Evolutionary conservation across 257 asterid genomes (phyloP), one percentile per base, ranked within the genome.

Genomic region (Fraxinus excelsior): DNA sequence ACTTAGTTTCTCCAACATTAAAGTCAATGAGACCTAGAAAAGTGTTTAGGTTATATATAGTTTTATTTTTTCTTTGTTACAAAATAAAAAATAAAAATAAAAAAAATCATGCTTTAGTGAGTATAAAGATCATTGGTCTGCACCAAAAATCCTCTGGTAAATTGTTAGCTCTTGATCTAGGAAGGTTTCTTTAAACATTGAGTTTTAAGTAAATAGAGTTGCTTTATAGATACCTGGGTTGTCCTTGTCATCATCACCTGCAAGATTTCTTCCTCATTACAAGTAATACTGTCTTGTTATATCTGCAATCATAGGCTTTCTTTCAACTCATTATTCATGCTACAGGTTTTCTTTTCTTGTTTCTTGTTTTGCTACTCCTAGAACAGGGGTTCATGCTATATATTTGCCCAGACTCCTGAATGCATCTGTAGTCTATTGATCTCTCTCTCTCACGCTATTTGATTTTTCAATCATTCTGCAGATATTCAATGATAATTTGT

Each of bases 401-500:
- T 69, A 21, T 28, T 71, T 70, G 58, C 29, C 34, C 51, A 67
- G 53, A 46, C 56, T 16, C 6, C 56, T 14, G 64, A 38, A 5
- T 28, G 78, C 62, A 77, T 31, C 51, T 70, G 34, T 65, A 34
- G 32, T 37, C 42, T 37, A 12, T 8, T 2, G 8, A 12, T 8
- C 42, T 49, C 72, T 74, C 85, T 73, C 31, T 35, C 81, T 53
- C 65, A 19, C 21, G 65, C 35, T 58, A 26, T 81, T 71, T 76
- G 23, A 68, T 69, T 77, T 62, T 28, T 42, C 21, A 37, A 71
- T 66, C 46, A 78, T 80, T 80, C 84, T 74, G 84, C 97, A 94
- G 98, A 90, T 94, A 82, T 94, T 90, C 83, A 94, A 94, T 73
- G 98, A 94, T 83, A 94, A 89, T 77, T 60, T 90, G 82, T 82